These are phyloP conservation scores for Pinus albicaulis DNA, from an alignment of 75 land plant genomes.

Conservation along the genomic window DNA sequence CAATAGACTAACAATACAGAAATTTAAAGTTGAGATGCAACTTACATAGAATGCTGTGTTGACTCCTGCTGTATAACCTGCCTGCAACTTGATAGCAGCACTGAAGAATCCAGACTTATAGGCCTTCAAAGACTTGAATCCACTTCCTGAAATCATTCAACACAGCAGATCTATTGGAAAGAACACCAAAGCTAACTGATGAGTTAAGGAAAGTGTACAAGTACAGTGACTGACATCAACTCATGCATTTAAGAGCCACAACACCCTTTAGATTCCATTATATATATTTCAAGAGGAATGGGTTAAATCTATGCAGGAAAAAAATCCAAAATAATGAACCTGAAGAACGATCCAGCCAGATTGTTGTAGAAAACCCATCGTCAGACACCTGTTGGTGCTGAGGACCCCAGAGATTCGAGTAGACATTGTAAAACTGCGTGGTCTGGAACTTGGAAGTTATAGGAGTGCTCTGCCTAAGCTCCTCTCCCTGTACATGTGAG, in stretches of 20 bases:
- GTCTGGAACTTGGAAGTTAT: slow-evolving; percentile 13
- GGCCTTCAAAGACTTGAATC: slow-evolving; percentile 55
- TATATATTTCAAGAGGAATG: no score
- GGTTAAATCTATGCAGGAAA: no score
- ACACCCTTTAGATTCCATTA: no score
- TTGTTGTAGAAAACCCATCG: slow-evolving; percentile 33
- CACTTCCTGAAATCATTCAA: slow-evolving; percentile 45
- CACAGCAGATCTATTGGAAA: no score
- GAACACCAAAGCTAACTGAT: no score
- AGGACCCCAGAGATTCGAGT: slow-evolving; percentile 57
- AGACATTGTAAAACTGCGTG: slow-evolving; percentile 38
- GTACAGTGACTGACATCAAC: no score
- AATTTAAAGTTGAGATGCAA: background rate
- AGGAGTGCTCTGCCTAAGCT: no score
- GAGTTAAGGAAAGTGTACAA: no score
- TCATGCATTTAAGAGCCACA: no score
- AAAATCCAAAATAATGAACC: slow-evolving; percentile 20
- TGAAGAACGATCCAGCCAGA: slow-evolving; percentile 68
- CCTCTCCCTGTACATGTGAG: no score
- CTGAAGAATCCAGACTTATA: slow-evolving; percentile 67
- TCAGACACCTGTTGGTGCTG: slow-evolving; percentile 42
- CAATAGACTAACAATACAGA: no score
- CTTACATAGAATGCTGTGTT: slow-evolving; percentile 71
- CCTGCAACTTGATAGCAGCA: slow-evolving; percentile 66
- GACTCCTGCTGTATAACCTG: slow-evolving; percentile 80